phyloP scores from a whole-genome alignment of 352 stramenopile genomes.

The Phytophthora brassicae region DNA sequence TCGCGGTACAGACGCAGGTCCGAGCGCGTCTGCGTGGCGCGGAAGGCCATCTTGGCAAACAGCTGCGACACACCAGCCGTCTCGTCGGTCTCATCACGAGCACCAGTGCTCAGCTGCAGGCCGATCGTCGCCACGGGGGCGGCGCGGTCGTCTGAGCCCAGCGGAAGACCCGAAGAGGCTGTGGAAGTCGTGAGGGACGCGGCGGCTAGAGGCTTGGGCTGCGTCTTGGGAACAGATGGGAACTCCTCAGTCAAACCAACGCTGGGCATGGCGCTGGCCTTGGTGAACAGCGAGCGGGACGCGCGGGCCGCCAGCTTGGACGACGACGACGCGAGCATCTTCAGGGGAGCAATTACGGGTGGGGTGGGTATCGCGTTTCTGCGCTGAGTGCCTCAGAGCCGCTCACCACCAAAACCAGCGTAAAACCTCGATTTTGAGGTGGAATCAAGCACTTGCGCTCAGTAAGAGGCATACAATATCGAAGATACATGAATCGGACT shows the following conservation, averaged over 20 bases:
- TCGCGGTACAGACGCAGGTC: slow-evolving; percentile 83
- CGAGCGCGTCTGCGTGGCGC: slow-evolving; percentile 65
- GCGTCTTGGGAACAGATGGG: slow-evolving; percentile 43
- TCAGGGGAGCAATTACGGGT: slow-evolving; percentile 9
- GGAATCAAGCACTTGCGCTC: neutral
- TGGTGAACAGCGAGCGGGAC: slow-evolving; percentile 67
- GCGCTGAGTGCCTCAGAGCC: slow-evolving; percentile 26
- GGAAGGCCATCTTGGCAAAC: slow-evolving; percentile 85
- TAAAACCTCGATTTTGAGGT: slow-evolving; percentile 15
- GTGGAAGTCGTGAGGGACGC: slow-evolving; percentile 43
- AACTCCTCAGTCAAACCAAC: slow-evolving; percentile 69
- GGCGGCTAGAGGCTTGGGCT: slow-evolving; percentile 28
- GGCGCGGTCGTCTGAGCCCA: slow-evolving; percentile 58
- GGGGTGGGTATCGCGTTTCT: slow-evolving; percentile 14
- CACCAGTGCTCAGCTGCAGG: slow-evolving; percentile 62
- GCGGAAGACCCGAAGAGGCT: slow-evolving; percentile 51
- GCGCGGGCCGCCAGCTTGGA: slow-evolving; percentile 35
- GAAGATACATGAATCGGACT: neutral
- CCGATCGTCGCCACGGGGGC: slow-evolving; percentile 61
- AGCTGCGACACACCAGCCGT: slow-evolving; percentile 77
- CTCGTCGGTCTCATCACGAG: slow-evolving; percentile 67
- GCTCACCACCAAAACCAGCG: slow-evolving; percentile 43
- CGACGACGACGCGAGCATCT: slow-evolving; percentile 36
- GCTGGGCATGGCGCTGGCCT: slow-evolving; percentile 58
- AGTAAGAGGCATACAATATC: neutral